These are phyloP conservation scores for Syncephalastrum monosporum DNA, from an alignment of 371 early-diverging fungal species.

Conservation along the genomic window DNA sequence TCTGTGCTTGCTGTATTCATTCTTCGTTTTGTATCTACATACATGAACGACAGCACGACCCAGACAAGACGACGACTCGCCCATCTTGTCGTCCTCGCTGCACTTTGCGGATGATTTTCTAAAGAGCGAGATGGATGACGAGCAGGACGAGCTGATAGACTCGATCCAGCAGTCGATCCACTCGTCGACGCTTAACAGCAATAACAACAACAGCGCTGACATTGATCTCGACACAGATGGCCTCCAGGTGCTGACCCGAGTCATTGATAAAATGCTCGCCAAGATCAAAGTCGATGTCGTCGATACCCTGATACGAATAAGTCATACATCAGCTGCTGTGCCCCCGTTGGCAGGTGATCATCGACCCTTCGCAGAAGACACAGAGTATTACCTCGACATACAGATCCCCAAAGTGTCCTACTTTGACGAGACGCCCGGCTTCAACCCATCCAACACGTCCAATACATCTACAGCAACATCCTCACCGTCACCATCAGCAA, in stretches of 20 bases:
- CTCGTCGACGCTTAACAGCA: slow-evolving; percentile 13
- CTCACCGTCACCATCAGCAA: neutral
- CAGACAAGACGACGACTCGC: slow-evolving; percentile 57
- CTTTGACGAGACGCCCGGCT: slow-evolving; percentile 63
- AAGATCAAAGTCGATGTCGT: slow-evolving; percentile 56
- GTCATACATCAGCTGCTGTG: slow-evolving; percentile 45
- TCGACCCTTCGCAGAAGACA: neutral
- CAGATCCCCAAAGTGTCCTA: slow-evolving; percentile 55
- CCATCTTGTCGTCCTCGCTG: slow-evolving; percentile 78
- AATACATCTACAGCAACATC: neutral
- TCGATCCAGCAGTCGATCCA: slow-evolving; percentile 59
- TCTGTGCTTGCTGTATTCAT: neutral
- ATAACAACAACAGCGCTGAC: slow-evolving; percentile 1
- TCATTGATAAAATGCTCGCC: slow-evolving; percentile 73
- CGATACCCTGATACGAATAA: slow-evolving; percentile 54
- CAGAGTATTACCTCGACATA: slow-evolving; percentile 58
- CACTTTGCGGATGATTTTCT: slow-evolving; percentile 88
- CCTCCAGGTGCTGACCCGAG: slow-evolving; percentile 60
- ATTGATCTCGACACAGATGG: slow-evolving; percentile 54
- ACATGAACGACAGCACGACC: slow-evolving; percentile 2
- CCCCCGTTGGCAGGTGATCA: neutral
- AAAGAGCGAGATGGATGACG: slow-evolving; percentile 61
- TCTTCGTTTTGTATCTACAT: too few relatives aligned
- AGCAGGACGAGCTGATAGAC: slow-evolving; percentile 53
- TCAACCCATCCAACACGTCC: slow-evolving; percentile 11